Percentiles rank a stretch among this genome's conserved stretches.
Evolutionary conservation across 805 yeast genomes (phyloP).

Genomic region (Saturnispora kantuleensis): DNA sequence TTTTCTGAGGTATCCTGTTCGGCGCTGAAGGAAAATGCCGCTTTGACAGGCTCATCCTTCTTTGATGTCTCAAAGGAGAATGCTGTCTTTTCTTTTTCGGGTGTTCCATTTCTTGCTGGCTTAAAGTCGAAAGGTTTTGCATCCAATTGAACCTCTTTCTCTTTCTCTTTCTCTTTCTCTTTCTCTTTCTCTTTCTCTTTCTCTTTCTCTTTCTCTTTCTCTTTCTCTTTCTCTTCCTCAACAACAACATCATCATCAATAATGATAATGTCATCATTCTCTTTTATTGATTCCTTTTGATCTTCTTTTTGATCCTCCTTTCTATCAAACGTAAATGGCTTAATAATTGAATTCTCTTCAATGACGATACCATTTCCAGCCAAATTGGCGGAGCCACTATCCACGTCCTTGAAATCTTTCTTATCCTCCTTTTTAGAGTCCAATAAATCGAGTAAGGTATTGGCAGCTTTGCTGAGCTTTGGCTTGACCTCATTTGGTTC

Average conservation of each 20-base stretch:
- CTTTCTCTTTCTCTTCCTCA: background rate
- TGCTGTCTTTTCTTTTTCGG: too few species aligned
- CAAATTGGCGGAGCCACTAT: background rate
- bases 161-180: background rate
- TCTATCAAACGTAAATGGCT: background rate
- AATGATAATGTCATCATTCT: background rate
- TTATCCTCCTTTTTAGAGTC: background rate
- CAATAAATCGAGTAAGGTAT: slow-evolving; percentile 11
- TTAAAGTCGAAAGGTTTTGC: background rate
- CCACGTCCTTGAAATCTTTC: background rate
- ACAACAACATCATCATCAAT: slow-evolving; percentile 3
- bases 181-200: background rate
- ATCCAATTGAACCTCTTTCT: background rate
- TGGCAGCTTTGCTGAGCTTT: slow-evolving; percentile 15
- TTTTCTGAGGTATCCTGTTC: background rate
- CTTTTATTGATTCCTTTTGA: background rate
- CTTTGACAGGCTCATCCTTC: background rate
- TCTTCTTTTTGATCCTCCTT: background rate
- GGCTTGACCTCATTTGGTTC: slow-evolving; percentile 8
- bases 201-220: background rate
- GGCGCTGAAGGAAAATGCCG: background rate
- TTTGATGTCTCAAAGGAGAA: background rate
- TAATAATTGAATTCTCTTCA: background rate
- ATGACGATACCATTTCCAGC: background rate
- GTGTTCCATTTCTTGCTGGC: too few species aligned